Conservation (phyloP, 1,284 basidiomycete genomes). For the Papiliotrema flavescens region DNA sequence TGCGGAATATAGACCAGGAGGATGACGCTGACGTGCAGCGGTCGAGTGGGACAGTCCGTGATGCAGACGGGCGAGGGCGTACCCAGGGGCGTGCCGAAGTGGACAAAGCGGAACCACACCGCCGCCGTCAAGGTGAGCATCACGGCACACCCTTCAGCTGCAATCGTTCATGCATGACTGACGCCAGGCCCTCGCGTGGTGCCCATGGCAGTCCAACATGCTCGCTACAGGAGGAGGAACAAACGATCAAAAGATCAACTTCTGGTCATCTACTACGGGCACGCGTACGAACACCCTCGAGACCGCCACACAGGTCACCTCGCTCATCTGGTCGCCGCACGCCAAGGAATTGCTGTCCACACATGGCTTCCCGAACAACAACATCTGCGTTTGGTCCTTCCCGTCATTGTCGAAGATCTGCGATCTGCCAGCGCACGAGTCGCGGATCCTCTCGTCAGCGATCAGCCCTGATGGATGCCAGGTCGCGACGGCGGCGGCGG, state of each 20-base stretch:
- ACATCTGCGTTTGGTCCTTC: slow-evolving; percentile 52
- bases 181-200: slow-evolving; percentile 85
- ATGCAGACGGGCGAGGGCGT: slow-evolving; percentile 49
- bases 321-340: slow-evolving; percentile 82
- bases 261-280: slow-evolving; percentile 88
- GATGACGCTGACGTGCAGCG: slow-evolving; percentile 36
- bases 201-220: slow-evolving; percentile 89
- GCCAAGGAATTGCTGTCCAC: slow-evolving; percentile 88
- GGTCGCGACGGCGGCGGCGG: slow-evolving; percentile 82
- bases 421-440: slow-evolving; percentile 91
- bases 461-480: slow-evolving; percentile 82
- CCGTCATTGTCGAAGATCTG: slow-evolving; percentile 67
- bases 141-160: background rate
- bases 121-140: slow-evolving; percentile 85
- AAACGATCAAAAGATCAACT: slow-evolving; percentile 87
- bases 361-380: slow-evolving; percentile 80
- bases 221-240: slow-evolving; percentile 94
- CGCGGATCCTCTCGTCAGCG: slow-evolving; percentile 78
- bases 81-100: slow-evolving; percentile 66
- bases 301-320: slow-evolving; percentile 88
- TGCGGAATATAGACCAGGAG: background rate
- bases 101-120: slow-evolving; percentile 91
- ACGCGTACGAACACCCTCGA: slow-evolving; percentile 77
- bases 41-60: slow-evolving; percentile 54
- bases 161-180: background rate